phyloP scores from a whole-genome alignment of 306 rosid species.

The Pyrus pyrifolia region DNA sequence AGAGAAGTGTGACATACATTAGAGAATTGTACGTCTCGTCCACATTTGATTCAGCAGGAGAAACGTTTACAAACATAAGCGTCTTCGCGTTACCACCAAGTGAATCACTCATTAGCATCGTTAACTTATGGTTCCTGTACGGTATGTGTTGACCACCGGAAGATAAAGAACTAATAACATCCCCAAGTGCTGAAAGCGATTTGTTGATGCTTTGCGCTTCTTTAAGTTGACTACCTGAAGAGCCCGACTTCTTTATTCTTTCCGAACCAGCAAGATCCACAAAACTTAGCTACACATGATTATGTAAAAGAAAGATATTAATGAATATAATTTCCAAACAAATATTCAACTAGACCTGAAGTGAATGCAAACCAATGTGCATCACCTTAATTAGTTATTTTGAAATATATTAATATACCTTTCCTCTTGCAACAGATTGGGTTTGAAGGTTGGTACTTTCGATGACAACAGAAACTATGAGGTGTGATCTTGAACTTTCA shows the following conservation, averaged over 20 bases:
- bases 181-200: conserved; percentile 93
- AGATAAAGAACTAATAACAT: conserved; percentile 84
- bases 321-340: background rate
- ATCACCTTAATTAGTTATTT: background rate
- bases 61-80: conserved; percentile 89
- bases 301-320: background rate
- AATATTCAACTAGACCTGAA: background rate
- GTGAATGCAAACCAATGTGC: background rate
- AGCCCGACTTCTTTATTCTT: conserved; percentile 89
- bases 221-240: conserved; percentile 76
- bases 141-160: conserved; percentile 88
- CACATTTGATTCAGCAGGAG: conserved; percentile 79
- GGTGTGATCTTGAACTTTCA: conserved; percentile 93
- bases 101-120: conserved; percentile 97
- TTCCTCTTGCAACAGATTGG: conserved; percentile 85
- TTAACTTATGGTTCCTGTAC: conserved; percentile 85
- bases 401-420: conserved; percentile 40
- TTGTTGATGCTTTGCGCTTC: conserved; percentile 99
- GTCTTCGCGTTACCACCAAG: conserved; percentile 96
- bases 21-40: conserved; percentile 92
- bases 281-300: conserved; percentile 66
- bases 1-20: conserved; percentile 37
- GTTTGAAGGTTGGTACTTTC: conserved; percentile 92
- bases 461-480: conserved; percentile 68
- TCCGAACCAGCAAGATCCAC: conserved; percentile 99